Percentiles rank a stretch among this genome's conserved stretches.
Conservation (phyloP, 164 flowering plant genomes). For the Vitis rupestris region DNA sequence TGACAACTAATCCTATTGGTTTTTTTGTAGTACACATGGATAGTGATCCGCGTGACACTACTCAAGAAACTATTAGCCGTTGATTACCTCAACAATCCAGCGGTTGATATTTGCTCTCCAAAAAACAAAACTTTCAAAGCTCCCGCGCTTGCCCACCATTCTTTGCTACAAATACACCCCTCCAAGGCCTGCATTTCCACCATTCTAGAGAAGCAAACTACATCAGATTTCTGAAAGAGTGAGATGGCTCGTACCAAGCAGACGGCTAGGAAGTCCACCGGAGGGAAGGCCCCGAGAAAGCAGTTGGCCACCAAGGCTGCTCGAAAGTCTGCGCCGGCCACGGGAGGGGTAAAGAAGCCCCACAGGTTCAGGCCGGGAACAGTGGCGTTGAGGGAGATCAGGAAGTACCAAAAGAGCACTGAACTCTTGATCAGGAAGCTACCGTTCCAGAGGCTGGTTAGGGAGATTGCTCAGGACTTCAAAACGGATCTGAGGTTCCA, state of each 20-base stretch:
- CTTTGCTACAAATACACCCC: neutral
- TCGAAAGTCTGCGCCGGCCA: conserved; percentile 23
- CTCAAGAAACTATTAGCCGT: neutral
- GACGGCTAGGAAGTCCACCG: conserved; percentile 16
- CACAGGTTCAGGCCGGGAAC: too few relatives aligned
- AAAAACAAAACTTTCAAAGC: neutral
- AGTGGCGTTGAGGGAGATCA: conserved; percentile 14
- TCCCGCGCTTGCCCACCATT: neutral
- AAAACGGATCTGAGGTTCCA: conserved; percentile 23
- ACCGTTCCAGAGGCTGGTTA: conserved; percentile 25
- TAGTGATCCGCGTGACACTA: neutral
- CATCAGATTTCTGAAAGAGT: neutral
- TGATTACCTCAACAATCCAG: neutral
- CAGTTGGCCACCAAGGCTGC: conserved; percentile 23
- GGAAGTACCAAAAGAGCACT: conserved; percentile 25
- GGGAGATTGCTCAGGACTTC: conserved; percentile 33
- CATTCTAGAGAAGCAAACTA: neutral
- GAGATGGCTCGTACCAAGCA: conserved; percentile 23
- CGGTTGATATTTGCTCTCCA: neutral
- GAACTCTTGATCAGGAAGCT: conserved; percentile 21
- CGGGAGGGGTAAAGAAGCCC: conserved; percentile 25
- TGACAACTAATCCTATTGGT: neutral
- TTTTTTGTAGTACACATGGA: neutral
- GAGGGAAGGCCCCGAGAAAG: conserved; percentile 26
- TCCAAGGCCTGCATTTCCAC: neutral